A percentile compares a stretch with the other conserved stretches of the same genome.
Evolutionary conservation across 805 yeast species (phyloP).

Genomic region (Gaillardinia entomophila): DNA sequence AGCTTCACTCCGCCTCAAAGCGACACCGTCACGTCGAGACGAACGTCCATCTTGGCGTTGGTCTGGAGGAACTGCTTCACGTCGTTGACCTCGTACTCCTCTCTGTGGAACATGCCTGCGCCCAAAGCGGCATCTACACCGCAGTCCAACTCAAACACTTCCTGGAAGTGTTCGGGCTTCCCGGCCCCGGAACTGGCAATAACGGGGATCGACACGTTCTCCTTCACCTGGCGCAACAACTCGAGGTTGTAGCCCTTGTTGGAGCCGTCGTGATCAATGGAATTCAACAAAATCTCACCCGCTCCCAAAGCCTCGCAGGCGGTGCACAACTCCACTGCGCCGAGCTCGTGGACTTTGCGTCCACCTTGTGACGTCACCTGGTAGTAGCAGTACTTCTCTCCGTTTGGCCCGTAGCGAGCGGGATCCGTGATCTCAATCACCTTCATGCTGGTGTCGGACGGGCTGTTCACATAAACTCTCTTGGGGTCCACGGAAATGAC

Average conservation of each 20-base stretch:
- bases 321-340: constrained; percentile 81
- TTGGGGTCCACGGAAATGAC: constrained; percentile 98
- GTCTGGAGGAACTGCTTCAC: constrained; percentile 65
- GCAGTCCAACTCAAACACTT: constrained; percentile 72
- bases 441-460: constrained; percentile 55
- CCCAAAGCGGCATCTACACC: constrained; percentile 95
- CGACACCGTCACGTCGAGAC: constrained; percentile 45
- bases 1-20: constrained; percentile 8
- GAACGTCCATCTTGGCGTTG: constrained; percentile 59
- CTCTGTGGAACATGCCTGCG: constrained; percentile 97
- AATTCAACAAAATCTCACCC: constrained; percentile 88
- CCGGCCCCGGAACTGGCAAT: constrained; percentile 99
- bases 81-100: constrained; percentile 80
- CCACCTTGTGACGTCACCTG: constrained; percentile 98
- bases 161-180: constrained; percentile 79
- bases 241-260: constrained; percentile 93
- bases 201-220: constrained; percentile 79
- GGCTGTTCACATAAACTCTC: constrained; percentile 66
- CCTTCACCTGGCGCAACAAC: constrained; percentile 70
- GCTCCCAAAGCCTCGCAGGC: constrained; percentile 95
- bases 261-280: constrained; percentile 96
- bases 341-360: constrained; percentile 76
- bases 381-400: constrained; percentile 86
- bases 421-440: constrained; percentile 56
- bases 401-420: constrained; percentile 63